Percentiles rank a stretch among this genome's conserved stretches.
Evolutionary conservation across 2,329 filamentous ascomycete genomes (phyloP).

Genomic region (Xylariaceae sp.): DNA sequence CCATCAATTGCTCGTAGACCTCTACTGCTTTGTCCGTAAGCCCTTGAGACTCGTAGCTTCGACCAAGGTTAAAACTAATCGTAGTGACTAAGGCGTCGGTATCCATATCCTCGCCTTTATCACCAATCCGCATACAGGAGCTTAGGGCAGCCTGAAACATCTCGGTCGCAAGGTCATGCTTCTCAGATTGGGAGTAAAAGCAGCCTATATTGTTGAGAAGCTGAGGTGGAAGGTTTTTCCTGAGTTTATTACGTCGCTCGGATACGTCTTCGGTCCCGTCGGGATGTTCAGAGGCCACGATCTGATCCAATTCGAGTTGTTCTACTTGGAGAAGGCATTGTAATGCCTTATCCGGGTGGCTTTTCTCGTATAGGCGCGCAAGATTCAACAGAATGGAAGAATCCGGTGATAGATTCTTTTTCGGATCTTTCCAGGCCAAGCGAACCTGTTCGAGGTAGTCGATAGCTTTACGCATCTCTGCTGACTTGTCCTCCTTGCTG

Average conservation of each 20-base stretch:
- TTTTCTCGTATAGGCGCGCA: conserved; percentile 80
- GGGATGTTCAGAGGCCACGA: conserved; percentile 64
- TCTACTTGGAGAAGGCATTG: conserved; percentile 91
- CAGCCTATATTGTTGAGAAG: conserved; percentile 96
- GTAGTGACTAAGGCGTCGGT: conserved; percentile 90
- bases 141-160: conserved; percentile 89
- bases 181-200: conserved; percentile 86
- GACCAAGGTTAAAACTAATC: conserved; percentile 92
- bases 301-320: conserved; percentile 76
- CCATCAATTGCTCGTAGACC: conserved; percentile 80
- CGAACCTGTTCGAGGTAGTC: conserved; percentile 78
- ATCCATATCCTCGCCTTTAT: conserved; percentile 70
- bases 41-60: conserved; percentile 83
- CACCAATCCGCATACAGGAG: conserved; percentile 75
- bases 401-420: conserved; percentile 75
- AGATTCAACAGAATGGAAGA: conserved; percentile 86
- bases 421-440: conserved; percentile 85
- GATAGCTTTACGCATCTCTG: conserved; percentile 81
- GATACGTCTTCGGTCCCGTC: conserved; percentile 55
- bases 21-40: conserved; percentile 77
- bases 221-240: conserved; percentile 79
- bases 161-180: conserved; percentile 71
- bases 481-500: conserved; percentile 78
- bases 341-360: conserved; percentile 82
- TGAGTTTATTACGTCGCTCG: conserved; percentile 55